phyloP scores from a whole-genome alignment of 176 grass and related monocot genomes.

The Eragrostis nindensis region DNA sequence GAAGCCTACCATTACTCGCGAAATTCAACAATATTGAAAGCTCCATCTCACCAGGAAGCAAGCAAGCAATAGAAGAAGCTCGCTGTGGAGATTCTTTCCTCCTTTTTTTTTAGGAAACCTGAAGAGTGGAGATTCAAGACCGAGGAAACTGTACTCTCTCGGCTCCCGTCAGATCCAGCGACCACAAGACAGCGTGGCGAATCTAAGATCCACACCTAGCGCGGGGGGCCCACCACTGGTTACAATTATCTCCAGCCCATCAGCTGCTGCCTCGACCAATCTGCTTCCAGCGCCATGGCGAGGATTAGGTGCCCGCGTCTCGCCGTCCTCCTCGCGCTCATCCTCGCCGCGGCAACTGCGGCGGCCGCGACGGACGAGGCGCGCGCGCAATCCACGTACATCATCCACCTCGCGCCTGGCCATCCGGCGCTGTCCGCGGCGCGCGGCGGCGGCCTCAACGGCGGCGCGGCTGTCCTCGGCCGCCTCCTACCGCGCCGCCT shows the following conservation, averaged over 20 bases:
- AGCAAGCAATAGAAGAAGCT: background rate
- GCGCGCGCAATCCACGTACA: conserved; percentile 43
- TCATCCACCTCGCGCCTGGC: conserved; percentile 40
- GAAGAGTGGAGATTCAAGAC: background rate
- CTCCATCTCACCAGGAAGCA: no score
- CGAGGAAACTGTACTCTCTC: background rate
- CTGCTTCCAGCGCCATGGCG: conserved; percentile 39
- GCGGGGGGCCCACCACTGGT: background rate
- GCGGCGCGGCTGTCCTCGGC: conserved; percentile 28
- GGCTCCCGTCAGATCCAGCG: background rate
- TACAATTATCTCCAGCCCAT: background rate
- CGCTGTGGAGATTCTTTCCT: background rate
- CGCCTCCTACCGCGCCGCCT: conserved; percentile 44
- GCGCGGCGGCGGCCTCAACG: background rate
- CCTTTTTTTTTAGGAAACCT: no score
- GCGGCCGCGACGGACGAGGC: rapidly evolving
- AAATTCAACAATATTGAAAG: no score
- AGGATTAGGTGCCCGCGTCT: background rate
- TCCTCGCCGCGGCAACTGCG: background rate
- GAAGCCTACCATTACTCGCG: no score
- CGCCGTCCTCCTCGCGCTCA: conserved; percentile 13
- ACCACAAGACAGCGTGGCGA: background rate
- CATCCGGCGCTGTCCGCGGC: conserved; percentile 31
- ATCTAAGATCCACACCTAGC: conserved; percentile 24
- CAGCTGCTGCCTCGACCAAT: conserved; percentile 16